Evolutionary conservation across 495 filamentous ascomycete species (phyloP), one percentile per base, ranked within the genome.

Genomic region (Cladorrhinum samala): DNA sequence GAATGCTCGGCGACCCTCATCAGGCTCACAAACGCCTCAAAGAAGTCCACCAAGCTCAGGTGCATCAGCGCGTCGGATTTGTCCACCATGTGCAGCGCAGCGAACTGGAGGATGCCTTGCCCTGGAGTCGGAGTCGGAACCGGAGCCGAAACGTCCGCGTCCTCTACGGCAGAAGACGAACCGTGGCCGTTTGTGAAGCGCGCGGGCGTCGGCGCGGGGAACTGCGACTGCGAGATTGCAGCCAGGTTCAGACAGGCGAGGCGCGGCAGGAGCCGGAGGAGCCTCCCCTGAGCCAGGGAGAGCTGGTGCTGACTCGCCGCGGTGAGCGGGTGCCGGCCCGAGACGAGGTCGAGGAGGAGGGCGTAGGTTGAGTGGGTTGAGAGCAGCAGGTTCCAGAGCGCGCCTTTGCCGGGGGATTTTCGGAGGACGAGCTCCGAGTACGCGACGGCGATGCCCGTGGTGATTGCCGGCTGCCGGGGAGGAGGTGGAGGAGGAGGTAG

Each of bases 1-100:
- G 71, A 68, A 42, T 68, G 60, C 24, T 72, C 71, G 0, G 73
- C 73, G 24, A 74, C 65, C 9, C 77, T 69, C 66, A 77, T 71
- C 53, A 77, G 65, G 23, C 78, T 76, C 13, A 91, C 60, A 39
- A 88, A 70, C n/a, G 80, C 74, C 44, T 80, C 77, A 56, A 83
- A 89, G 62, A 93, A 93, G 57, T 88, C 82, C 45, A 94, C 73
- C 45, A 93, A 68, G 17, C 76, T 88, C 59, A 88, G 77, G 55
- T 92, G 86, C 85, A 95, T 87, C 55, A 96, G 69, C 20, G 84
- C 73, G 60, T 96, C 91, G 37, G 66, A 74, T 52, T 74, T 75
- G 56, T 92, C 79, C 13, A 92, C 78, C 89, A 95, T 92, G 38
- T 78, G 71, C 37, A 82, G 70, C 3, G 83, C 77, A 2, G 84